phyloP scores from a whole-genome alignment of 371 early-diverging fungal species.

The Lichtheimia ramosa region DNA sequence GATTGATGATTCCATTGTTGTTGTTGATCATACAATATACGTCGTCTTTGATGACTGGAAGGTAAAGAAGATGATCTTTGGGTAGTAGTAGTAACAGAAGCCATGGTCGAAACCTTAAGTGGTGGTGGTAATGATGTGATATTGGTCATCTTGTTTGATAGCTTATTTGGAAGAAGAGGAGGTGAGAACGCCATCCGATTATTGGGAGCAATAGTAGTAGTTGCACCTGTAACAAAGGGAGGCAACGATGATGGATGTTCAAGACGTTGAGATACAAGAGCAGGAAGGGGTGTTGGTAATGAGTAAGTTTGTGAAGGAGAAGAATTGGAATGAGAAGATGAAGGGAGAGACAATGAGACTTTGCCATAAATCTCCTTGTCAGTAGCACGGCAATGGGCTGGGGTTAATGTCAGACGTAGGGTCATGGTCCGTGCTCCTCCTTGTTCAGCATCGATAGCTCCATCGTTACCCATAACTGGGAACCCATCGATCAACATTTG shows the following conservation, averaged over 20 bases:
- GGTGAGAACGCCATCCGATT: too few species aligned
- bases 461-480: neutral
- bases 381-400: slow-evolving; percentile 28
- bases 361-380: slow-evolving; percentile 27
- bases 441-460: too few species aligned
- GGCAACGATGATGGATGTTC: too few species aligned
- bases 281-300: neutral
- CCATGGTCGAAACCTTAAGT: neutral
- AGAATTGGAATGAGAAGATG: neutral
- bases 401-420: slow-evolving; percentile 31
- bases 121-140: neutral
- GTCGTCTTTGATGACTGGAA: slow-evolving; percentile 9
- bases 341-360: too few species aligned
- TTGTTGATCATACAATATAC: neutral
- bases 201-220: too few species aligned
- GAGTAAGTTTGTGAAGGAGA: neutral
- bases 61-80: slow-evolving; percentile 18
- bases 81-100: neutral
- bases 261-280: neutral
- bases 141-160: neutral
- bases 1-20: too few species aligned
- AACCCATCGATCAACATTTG: slow-evolving; percentile 13
- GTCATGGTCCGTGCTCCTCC: slow-evolving; percentile 13
- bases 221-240: too few species aligned
- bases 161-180: neutral